Evolutionary conservation across 805 yeast genomes (phyloP).

Genomic region (Saccharomycopsis malanga): DNA sequence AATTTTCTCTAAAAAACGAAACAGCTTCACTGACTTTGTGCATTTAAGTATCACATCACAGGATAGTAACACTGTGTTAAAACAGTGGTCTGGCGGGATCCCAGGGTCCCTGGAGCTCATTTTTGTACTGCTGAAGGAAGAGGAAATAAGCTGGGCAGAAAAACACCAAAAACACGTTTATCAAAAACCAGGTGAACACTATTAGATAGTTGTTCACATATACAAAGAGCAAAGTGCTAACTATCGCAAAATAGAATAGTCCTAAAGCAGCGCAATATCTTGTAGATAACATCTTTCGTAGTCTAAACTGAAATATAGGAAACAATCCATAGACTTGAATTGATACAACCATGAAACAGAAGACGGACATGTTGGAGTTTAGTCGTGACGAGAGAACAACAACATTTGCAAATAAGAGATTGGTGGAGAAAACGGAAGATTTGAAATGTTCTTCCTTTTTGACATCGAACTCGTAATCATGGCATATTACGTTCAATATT

Average conservation of each 20-base stretch:
- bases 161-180: conserved; percentile 43
- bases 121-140: conserved; percentile 68
- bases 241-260: conserved; percentile 30
- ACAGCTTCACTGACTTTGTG: too few species aligned
- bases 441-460: conserved; percentile 21
- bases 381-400: conserved; percentile 88
- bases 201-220: conserved; percentile 30
- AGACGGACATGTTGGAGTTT: conserved; percentile 64
- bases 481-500: conserved; percentile 55
- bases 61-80: too few species aligned
- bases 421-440: conserved; percentile 58
- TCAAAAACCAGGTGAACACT: conserved; percentile 42
- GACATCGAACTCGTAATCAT: conserved; percentile 59
- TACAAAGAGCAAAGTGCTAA: conserved; percentile 29
- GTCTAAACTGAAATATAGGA: conserved; percentile 52
- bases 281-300: conserved; percentile 25
- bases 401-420: conserved; percentile 76
- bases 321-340: conserved; percentile 65
- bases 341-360: conserved; percentile 71
- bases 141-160: conserved; percentile 67
- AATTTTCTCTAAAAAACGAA: too few species aligned
- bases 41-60: too few species aligned
- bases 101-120: conserved; percentile 90
- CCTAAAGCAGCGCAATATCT: conserved; percentile 26
- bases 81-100: conserved; percentile 67